Base-by-base conservation (phyloP, 164 flowering plant genomes). In the Aristolochia fimbriata region DNA sequence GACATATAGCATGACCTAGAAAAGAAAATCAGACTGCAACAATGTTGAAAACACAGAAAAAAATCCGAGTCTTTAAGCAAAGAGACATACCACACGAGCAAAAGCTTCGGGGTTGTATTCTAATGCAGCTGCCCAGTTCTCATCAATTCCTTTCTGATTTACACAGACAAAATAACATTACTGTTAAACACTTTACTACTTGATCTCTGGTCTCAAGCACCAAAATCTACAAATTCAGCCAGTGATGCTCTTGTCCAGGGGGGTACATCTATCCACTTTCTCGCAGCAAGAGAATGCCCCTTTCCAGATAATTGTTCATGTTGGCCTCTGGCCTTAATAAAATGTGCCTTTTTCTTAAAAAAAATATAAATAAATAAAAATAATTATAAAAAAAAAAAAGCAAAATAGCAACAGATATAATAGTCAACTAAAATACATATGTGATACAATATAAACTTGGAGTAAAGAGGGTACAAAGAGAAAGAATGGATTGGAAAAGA, bases 21-120 rank as follows among this genome's bases (percentile, higher is more conserved):
- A 47, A 63, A 27, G 55, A 37, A 37, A 37, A 50, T 43, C 16
- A 62, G 15, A 61, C 43, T 10, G 19, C 4, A n/a, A 27, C 13
- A 15, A 0, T 30, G 14, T 27, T 15, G n/a, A 31, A 15, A 16
- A 30, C 12, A 27, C 27, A 23, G 12, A 15, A 24, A n/a, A 31
- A 27, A 27, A 1, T 16, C 16, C 22, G 31, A 3, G 3, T 31
- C 17, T 24, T 30, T 17, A 37, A 43, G 52, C 33, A 15, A 69
- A 57, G 10, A 60, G 47, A 73, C 83, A 47, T 80, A 88, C 98
- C 92, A 93, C 99, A 67, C 93, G 84, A 22, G 91, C 97, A 84
- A 93, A 90, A 72, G 81, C 94, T 77, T 93, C 99, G 49, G 99
- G 99, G 55, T 93, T 93, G 74, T 93, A 62, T 65, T 93, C 99